Evolutionary conservation across 805 yeast genomes (phyloP), one percentile per base, ranked within the genome.

Genomic region (Suhomyces emberorum): DNA sequence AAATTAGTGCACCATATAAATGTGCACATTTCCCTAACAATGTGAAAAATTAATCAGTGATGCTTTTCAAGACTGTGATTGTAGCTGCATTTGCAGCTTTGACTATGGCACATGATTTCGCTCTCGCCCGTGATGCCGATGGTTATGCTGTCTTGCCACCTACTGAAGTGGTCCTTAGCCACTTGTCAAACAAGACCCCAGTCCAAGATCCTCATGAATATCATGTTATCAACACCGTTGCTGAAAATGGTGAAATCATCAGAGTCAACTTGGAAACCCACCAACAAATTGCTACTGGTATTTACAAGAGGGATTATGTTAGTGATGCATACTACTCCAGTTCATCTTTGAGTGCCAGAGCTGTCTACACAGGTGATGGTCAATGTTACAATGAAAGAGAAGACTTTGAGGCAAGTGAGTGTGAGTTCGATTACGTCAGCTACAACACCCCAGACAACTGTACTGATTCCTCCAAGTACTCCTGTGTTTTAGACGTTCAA

Each of bases 101-200:
- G 16, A 27, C 37, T 4, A 21, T 22, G 12, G 36, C 30, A 26
- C 39, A 35, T 19, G 39, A 35, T 4, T 43, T 43, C 23, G 26
- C 29, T 19, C 30, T 43, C 18, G 34, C 34, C 28, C 47, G 30
- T 22, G 41, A 43, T 18, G 42, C 32, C 9, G 16, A 32, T 11
- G 47, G 47, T 20, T 38, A 24, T 28, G 47, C 47, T 20, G 35
- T 43, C 23, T 37, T 43, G 9, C 47, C 47, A 11, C 47, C 47
- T n/a, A 40, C 44, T n/a, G 35, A 37, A 7, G 38, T 40, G 12
- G 47, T 43, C 15, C 27, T 37, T 28, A 14, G 19, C 11, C 32
- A 39, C 20, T 40, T 43, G 38, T 26, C 33, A 20, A 25, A 11
- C 8, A 12, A 30, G 15, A 15, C 21, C 12, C 30, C 40, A 27